Conservation (phyloP, 1,284 basidiomycete genomes). For the Puccinia horiana region DNA sequence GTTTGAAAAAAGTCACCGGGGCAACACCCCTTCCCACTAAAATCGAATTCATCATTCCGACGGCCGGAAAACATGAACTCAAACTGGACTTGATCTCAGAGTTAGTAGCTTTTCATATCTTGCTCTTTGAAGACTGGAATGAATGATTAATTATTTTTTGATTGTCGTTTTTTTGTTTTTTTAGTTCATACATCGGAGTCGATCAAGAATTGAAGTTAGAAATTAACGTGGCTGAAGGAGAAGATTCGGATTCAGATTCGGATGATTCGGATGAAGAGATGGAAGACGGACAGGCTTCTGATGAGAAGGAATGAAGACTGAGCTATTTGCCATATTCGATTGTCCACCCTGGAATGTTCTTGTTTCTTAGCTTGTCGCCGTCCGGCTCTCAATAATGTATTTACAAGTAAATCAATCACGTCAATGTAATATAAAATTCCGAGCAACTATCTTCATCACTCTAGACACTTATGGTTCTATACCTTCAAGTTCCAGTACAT, state of each 20-base stretch:
- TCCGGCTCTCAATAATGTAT: too few species aligned
- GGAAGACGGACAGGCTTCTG: conserved; percentile 17
- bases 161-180: neutral
- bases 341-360: too few species aligned
- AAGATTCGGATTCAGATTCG: conserved; percentile 31
- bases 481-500: too few species aligned
- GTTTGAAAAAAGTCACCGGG: conserved; percentile 93
- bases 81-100: conserved; percentile 45
- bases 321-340: neutral
- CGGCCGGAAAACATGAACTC: conserved; percentile 32
- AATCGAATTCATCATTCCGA: conserved; percentile 72
- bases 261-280: conserved; percentile 47
- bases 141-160: neutral
- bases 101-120: neutral
- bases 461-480: too few species aligned
- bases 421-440: too few species aligned
- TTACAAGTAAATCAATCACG: too few species aligned
- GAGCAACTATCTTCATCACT: too few species aligned
- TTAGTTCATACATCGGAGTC: conserved; percentile 48
- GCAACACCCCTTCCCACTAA: conserved; percentile 74
- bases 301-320: neutral
- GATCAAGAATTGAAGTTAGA: conserved; percentile 49
- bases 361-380: too few species aligned
- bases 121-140: neutral
- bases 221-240: conserved; percentile 50